Evolutionary conservation across 805 yeast genomes (phyloP), one percentile per base, ranked within the genome.

Genomic region (Yamadazyma phyllophila): DNA sequence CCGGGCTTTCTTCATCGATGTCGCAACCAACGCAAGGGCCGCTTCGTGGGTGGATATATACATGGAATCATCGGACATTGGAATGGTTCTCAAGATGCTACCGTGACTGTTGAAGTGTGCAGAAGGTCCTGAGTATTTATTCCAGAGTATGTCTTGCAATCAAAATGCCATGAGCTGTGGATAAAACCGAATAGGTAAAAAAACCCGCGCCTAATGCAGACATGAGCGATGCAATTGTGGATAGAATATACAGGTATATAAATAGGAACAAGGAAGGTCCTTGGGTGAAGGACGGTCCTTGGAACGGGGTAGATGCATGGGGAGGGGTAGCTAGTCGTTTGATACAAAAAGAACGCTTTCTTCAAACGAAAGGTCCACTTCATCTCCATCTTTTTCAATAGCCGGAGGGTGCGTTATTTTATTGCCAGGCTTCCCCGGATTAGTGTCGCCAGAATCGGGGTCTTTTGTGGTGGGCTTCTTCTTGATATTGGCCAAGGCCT

Each of bases 11-110:
- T 87, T 87, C 94, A 86, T 86, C 2, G 89, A 74, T 0, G 94
- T 87, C 7, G 95, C 95, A 14, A 86, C 92, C 34, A 85, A 84
- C 0, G 95, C 94, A 41, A 87, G 63, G 0, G 94, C 94, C 2
- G 92, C 82, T 56, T 87, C 95, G 64, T 86, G 82, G 6, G 92
- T 87, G 3, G 89, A 80, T 41, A 85, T 73, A 56, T 85, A 87
- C 34, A 36, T 36, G 14, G 55, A 47, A 16, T 52, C 53, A 30
- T 47, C 53, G 11, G 50, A 38, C 55, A 51, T 50, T n/a, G 24
- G 24, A 20, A 20, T 3, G 24, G 3, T 20, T 20, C 24, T 20
- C 6, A 20, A 20, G 24, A 20, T 20, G 24, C 24, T 20, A 20
- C 24, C 24, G 24, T 20, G 17, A 39, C 43, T 46, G 45, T 41